phyloP scores from a whole-genome alignment of 805 yeast species.

The Ogataea angusta region DNA sequence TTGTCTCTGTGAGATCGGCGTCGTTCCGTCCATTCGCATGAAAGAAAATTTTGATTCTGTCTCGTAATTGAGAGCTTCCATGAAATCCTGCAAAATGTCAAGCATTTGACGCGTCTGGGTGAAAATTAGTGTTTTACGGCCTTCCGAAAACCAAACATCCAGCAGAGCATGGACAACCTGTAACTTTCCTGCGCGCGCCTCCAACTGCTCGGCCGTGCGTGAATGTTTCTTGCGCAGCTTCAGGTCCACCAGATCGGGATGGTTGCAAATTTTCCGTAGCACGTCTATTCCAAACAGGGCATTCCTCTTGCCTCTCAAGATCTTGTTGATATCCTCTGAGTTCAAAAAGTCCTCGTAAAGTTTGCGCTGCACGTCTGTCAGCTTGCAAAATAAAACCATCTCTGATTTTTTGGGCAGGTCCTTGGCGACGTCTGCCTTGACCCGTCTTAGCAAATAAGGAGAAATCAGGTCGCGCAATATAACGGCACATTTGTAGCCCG shows the following conservation, averaged over 20 bases:
- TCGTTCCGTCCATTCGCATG: slow-evolving; percentile 92
- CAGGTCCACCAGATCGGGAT: slow-evolving; percentile 76
- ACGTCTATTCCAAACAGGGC: slow-evolving; percentile 88
- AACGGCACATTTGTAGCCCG: slow-evolving; percentile 95
- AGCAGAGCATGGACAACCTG: slow-evolving; percentile 79
- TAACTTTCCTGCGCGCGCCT: slow-evolving; percentile 81
- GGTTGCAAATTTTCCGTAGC: slow-evolving; percentile 89
- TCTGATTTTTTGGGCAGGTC: slow-evolving; percentile 92
- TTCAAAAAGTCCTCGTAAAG: slow-evolving; percentile 72
- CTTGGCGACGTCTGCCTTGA: slow-evolving; percentile 91
- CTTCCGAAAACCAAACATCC: slow-evolving; percentile 71
- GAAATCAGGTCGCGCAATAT: slow-evolving; percentile 82
- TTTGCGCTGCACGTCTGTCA: slow-evolving; percentile 72
- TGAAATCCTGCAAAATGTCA: slow-evolving; percentile 72
- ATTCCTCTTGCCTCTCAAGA: slow-evolving; percentile 71
- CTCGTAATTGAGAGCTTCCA: slow-evolving; percentile 39
- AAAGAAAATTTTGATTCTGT: slow-evolving; percentile 38
- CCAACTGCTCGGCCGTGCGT: slow-evolving; percentile 14
- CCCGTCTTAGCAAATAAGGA: slow-evolving; percentile 82
- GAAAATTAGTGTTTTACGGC: slow-evolving; percentile 79
- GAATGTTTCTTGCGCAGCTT: slow-evolving; percentile 28
- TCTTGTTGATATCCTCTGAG: slow-evolving; percentile 71
- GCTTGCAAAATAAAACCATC: slow-evolving; percentile 86
- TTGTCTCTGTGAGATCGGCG: slow-evolving; percentile 76
- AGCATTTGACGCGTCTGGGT: slow-evolving; percentile 94